Percentiles rank a stretch among this genome's conserved stretches.
phyloP scores from a whole-genome alignment of 164 flowering plant genomes.

The Tetrastigma voinierianum region DNA sequence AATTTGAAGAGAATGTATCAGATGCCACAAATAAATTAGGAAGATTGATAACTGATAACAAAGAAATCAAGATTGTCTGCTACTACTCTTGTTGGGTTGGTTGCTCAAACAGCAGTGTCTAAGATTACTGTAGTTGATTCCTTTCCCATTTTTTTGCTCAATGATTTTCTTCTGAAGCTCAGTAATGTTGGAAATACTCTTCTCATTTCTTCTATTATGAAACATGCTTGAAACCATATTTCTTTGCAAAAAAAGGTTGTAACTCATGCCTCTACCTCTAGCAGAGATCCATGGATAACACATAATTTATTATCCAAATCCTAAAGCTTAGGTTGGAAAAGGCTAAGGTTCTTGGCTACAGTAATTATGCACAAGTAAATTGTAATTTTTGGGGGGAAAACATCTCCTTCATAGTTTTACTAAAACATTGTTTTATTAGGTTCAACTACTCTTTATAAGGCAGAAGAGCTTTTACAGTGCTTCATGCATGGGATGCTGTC shows the following conservation, averaged over 20 bases:
- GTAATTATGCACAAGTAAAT: slow-evolving; percentile 87
- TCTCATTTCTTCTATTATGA: slow-evolving; percentile 63
- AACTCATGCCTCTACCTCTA: slow-evolving; percentile 82
- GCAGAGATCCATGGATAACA: slow-evolving; percentile 87
- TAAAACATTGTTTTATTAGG: slow-evolving; percentile 41
- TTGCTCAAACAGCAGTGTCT: slow-evolving; percentile 88
- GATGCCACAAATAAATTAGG: slow-evolving; percentile 97
- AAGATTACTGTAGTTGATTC: slow-evolving; percentile 49
- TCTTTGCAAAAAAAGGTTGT: slow-evolving; percentile 84
- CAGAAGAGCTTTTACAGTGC: slow-evolving; percentile 78
- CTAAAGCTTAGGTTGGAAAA: slow-evolving; percentile 88
- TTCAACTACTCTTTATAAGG: slow-evolving; percentile 85
- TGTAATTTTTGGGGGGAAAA: background rate
- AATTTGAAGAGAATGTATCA: slow-evolving; percentile 82
- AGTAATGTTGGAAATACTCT: background rate
- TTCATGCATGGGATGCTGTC: slow-evolving; percentile 91
- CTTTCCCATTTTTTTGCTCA: background rate
- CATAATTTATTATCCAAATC: slow-evolving; percentile 75
- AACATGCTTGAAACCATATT: slow-evolving; percentile 79
- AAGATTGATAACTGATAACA: slow-evolving; percentile 75
- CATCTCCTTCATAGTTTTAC: slow-evolving; percentile 6
- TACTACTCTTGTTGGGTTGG: slow-evolving; percentile 79
- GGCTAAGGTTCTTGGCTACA: slow-evolving; percentile 89
- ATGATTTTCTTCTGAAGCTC: background rate
- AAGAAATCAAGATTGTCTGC: slow-evolving; percentile 91